Percentiles rank a stretch among this genome's conserved stretches.
These are phyloP conservation scores for Gyrodon lividus DNA, from an alignment of 768 basidiomycete species.

Conservation along the genomic window DNA sequence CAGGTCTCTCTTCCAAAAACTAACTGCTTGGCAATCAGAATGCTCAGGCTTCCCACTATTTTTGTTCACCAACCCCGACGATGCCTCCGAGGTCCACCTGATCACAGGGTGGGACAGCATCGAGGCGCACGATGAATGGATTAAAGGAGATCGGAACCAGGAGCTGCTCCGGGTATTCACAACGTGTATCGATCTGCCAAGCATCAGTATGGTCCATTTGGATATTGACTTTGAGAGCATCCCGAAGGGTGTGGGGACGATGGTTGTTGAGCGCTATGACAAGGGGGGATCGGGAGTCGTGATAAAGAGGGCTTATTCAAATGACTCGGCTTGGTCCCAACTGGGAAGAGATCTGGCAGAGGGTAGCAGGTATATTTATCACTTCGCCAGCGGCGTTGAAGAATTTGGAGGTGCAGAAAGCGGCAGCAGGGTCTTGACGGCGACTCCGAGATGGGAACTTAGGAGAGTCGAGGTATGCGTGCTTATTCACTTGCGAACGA, in stretches of 20 bases:
- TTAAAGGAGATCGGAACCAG: conserved; percentile 40
- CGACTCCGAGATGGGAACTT: conserved; percentile 14
- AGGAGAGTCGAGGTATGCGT: conserved; percentile 3
- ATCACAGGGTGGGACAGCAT: conserved; percentile 46
- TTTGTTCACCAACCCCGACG: conserved; percentile 32
- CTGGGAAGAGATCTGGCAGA: conserved; percentile 17
- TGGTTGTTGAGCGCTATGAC: conserved; percentile 11
- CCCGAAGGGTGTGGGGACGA: conserved; percentile 6
- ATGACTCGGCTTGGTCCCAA: background rate
- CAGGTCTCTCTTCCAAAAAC: conserved; percentile 28
- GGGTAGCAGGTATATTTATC: conserved; percentile 10
- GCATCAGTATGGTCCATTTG: conserved; percentile 37
- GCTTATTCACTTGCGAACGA: background rate
- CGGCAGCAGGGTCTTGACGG: background rate
- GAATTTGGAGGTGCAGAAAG: background rate
- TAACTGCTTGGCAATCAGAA: conserved; percentile 37
- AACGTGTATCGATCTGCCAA: conserved; percentile 29
- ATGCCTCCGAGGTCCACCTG: conserved; percentile 33
- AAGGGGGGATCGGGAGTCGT: background rate
- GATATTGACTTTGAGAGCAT: conserved; percentile 38
- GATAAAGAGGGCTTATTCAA: background rate
- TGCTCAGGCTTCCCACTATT: conserved; percentile 43
- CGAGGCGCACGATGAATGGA: conserved; percentile 42
- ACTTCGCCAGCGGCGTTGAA: conserved; percentile 1
- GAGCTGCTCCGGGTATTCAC: conserved; percentile 32